Evolutionary conservation across 345 rosid species (phyloP).

Genomic region (Diplotaxis tenuifolia): DNA sequence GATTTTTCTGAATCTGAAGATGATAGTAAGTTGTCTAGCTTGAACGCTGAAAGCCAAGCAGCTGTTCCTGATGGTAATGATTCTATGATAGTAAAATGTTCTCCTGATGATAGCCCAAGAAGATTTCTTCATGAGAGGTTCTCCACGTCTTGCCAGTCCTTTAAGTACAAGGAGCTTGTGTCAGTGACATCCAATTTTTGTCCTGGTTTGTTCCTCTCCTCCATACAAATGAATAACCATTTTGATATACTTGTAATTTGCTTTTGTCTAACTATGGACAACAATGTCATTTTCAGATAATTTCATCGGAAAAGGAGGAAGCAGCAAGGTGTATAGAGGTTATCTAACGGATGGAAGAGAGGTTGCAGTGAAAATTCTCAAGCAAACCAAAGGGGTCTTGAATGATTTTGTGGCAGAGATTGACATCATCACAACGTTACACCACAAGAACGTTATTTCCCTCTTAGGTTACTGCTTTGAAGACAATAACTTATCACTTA

Average conservation of each 20-base stretch:
- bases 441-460: slow-evolving; percentile 77
- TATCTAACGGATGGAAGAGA: slow-evolving; percentile 77
- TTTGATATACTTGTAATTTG: not conserved
- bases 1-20: slow-evolving; percentile 26
- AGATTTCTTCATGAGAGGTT: slow-evolving; percentile 56
- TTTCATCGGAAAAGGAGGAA: slow-evolving; percentile 89
- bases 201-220: slow-evolving; percentile 50
- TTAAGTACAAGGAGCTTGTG: slow-evolving; percentile 68
- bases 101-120: slow-evolving; percentile 31
- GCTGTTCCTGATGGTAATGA: slow-evolving; percentile 44
- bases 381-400: slow-evolving; percentile 56
- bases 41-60: slow-evolving; percentile 43
- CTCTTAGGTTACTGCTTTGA: slow-evolving; percentile 85
- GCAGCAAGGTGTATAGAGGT: slow-evolving; percentile 80
- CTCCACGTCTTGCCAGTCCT: slow-evolving; percentile 72
- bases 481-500: slow-evolving; percentile 57
- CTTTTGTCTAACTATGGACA: slow-evolving; percentile 8
- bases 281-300: slow-evolving; percentile 48
- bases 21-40: slow-evolving; percentile 21
- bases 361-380: slow-evolving; percentile 89
- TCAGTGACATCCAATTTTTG: slow-evolving; percentile 63
- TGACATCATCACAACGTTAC: slow-evolving; percentile 69
- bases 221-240: not conserved
- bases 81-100: slow-evolving; percentile 26
- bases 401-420: slow-evolving; percentile 77